Evolutionary conservation across 2,329 filamentous ascomycete species (phyloP).

Genomic region (Fusarium pilosicola): DNA sequence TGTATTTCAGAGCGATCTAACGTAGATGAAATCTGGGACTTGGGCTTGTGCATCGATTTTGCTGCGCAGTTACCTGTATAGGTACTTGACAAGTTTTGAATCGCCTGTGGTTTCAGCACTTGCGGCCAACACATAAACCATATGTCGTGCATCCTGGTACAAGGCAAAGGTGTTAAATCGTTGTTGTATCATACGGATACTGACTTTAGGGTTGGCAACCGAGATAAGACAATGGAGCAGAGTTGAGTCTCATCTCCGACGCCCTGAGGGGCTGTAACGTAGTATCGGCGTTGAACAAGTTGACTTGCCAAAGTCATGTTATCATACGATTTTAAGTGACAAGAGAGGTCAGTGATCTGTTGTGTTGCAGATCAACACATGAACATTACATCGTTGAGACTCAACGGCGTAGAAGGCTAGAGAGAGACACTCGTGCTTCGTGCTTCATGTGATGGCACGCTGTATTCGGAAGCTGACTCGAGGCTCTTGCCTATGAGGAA

Average conservation of each 20-base stretch:
- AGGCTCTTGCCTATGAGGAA: constrained; percentile 23
- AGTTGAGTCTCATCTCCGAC: constrained; percentile 34
- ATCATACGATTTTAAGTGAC: constrained; percentile 32
- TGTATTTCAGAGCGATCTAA: not conserved
- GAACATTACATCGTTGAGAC: constrained; percentile 8
- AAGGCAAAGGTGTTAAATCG: constrained; percentile 1
- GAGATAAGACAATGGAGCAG: constrained; percentile 33
- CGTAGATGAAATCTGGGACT: not conserved
- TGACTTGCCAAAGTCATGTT: constrained; percentile 12
- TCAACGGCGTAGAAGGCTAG: constrained; percentile 1
- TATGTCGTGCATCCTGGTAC: constrained; percentile 5
- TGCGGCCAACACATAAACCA: constrained; percentile 19
- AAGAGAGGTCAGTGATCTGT: constrained; percentile 17
- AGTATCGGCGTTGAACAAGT: constrained; percentile 15
- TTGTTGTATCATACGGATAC: not conserved
- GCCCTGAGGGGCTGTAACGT: constrained; percentile 10
- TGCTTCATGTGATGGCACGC: constrained; percentile 12
- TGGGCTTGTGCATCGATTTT: not conserved
- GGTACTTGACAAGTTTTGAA: not conserved
- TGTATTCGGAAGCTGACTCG: constrained; percentile 30
- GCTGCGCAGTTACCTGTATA: not conserved
- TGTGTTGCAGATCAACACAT: constrained; percentile 32
- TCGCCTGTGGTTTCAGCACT: not conserved
- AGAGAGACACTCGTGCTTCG: constrained; percentile 14
- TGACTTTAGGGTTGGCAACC: constrained; percentile 21